These are phyloP conservation scores for Clonostachys sp. DNA, from an alignment of 2,329 filamentous ascomycete genomes.

Conservation along the genomic window DNA sequence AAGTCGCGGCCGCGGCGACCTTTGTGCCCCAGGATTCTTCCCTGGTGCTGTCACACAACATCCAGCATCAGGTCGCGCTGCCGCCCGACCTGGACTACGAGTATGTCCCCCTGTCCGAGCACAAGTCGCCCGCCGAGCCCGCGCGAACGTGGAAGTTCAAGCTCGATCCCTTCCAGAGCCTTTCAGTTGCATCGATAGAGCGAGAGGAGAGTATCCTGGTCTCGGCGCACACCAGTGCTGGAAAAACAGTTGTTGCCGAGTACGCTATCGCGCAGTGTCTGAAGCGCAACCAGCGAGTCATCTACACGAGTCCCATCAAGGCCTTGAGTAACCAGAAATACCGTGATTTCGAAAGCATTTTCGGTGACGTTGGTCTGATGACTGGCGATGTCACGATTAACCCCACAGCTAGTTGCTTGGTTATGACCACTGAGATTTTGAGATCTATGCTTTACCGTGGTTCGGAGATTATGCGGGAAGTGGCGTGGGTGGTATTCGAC, in stretches of 20 bases:
- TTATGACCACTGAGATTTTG: slow-evolving; percentile 99
- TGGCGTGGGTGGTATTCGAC: slow-evolving; percentile 97
- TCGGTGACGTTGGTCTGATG: slow-evolving; percentile 96
- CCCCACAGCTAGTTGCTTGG: slow-evolving; percentile 92
- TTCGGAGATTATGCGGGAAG: slow-evolving; percentile 99
- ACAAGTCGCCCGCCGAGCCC: slow-evolving; percentile 83
- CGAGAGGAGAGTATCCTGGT: slow-evolving; percentile 94
- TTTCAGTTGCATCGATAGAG: slow-evolving; percentile 92
- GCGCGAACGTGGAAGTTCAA: slow-evolving; percentile 84
- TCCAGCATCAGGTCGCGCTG: slow-evolving; percentile 94
- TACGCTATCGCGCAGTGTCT: slow-evolving; percentile 97
- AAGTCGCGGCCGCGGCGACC: slow-evolving; percentile 77
- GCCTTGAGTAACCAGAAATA: slow-evolving; percentile 98
- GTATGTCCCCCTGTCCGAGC: slow-evolving; percentile 90
- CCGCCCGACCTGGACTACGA: slow-evolving; percentile 92
- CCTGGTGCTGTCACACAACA: slow-evolving; percentile 90
- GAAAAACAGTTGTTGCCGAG: slow-evolving; percentile 97
- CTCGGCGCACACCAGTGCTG: slow-evolving; percentile 94
- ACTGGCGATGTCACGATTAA: slow-evolving; percentile 99
- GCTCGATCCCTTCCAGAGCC: slow-evolving; percentile 94
- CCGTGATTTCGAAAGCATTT: slow-evolving; percentile 90
- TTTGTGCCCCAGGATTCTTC: slow-evolving; percentile 60
- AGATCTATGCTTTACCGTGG: slow-evolving; percentile 97
- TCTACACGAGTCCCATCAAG: slow-evolving; percentile 99
- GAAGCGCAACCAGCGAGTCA: slow-evolving; percentile 95